Evolutionary conservation across 768 basidiomycete genomes (phyloP), one percentile per base, ranked within the genome.

Genomic region (Russula sp.): DNA sequence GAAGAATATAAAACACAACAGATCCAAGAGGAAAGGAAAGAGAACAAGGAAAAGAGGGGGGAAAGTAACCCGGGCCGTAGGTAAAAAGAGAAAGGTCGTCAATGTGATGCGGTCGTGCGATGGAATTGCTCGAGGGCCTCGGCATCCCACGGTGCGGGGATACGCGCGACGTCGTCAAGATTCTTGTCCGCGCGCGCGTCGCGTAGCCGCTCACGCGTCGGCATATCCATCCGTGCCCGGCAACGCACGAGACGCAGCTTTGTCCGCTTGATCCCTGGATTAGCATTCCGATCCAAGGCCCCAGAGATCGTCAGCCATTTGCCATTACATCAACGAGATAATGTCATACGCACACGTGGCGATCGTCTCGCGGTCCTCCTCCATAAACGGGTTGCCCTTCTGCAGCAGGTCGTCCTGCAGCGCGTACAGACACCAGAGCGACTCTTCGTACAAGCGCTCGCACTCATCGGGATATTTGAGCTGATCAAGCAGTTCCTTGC

Each of bases 391-490:
- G 69, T 91, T 93, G 14, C 85, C 88, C 9, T 79, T 82, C 71
- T 92, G 88, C 63, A 89, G 71, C 1, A 93, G 77, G 68, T 96
- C 90, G 70, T 98, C 97, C 70, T 94, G 87, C 8, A 98, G 78
- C 0, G 93, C 89, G 66, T 94, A 91, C 35, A 98, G 78, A 70
- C 94, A 90, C 93, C 93, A 97, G 8, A 98, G 73, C 0, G 93
- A 92, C 68, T 93, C 93, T 69, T 98, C 95, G 73, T 98, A 99
- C 41, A 96, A 78, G 71, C 88, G 89, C 77, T 97, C 93, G 72
- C 93, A 95, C 69, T 92, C 88, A 65, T 88, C 82, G 0, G 89
- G 85, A 34, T 82, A 82, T 47, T 79, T 78, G 42, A 85, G 86
- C 70, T 88, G 83, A 69, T 93, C 91, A 11, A 90, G 76, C 0